Conservation (phyloP, 2,329 filamentous ascomycete species). For the Scedosporium aurantiacum region DNA sequence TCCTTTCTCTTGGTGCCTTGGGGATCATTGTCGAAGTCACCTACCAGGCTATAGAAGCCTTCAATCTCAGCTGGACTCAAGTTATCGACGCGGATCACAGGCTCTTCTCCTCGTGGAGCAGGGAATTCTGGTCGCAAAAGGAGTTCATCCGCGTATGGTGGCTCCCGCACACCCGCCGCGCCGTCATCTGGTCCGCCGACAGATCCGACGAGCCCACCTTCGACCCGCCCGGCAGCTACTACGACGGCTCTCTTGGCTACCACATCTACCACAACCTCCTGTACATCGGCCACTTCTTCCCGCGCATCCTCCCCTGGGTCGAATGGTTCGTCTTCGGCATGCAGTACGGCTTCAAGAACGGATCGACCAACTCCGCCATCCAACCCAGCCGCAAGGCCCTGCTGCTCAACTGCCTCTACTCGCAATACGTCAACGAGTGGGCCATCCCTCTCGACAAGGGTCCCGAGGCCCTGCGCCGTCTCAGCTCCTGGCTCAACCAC, state of each 20-base stretch:
- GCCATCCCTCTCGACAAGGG: conserved; percentile 77
- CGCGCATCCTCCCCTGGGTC: conserved; percentile 71
- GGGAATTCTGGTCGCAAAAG: conserved; percentile 65
- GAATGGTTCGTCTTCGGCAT: conserved; percentile 97
- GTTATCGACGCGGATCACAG: conserved; percentile 58
- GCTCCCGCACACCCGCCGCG: conserved; percentile 83
- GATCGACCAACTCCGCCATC: conserved; percentile 58
- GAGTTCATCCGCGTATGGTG: conserved; percentile 97
- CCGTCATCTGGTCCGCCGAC: conserved; percentile 82
- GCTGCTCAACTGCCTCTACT: conserved; percentile 94
- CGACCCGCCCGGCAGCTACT: conserved; percentile 59
- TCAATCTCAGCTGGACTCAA: conserved; percentile 81
- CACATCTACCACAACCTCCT: conserved; percentile 88
- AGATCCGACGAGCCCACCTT: conserved; percentile 54
- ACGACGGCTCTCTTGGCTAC: conserved; percentile 72
- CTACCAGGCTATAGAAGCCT: conserved; percentile 67
- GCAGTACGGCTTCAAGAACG: conserved; percentile 83
- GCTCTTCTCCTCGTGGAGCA: conserved; percentile 62
- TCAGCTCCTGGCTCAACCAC: conserved; percentile 74
- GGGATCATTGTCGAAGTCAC: conserved; percentile 88
- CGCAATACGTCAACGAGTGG: conserved; percentile 99
- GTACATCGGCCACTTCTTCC: conserved; percentile 66
- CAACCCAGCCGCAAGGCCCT: conserved; percentile 72
- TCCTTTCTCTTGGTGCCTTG: conserved; percentile 78
- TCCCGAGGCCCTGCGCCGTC: conserved; percentile 71